Base-by-base conservation (phyloP, 192 early-diverging fungal genomes). In the Podila epigama region DNA sequence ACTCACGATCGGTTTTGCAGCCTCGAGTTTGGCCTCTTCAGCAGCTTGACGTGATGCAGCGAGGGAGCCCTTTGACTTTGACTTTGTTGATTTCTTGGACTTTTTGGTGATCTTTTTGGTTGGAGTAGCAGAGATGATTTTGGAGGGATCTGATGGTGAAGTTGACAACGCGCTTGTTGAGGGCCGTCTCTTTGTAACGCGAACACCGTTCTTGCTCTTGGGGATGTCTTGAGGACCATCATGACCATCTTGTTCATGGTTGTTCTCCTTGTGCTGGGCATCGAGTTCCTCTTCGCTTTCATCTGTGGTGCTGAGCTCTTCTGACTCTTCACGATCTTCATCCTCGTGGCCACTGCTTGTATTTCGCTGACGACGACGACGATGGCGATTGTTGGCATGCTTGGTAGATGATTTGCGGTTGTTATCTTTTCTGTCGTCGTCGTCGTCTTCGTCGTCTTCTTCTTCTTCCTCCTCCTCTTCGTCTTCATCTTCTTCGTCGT, bases 61-160 rank as follows among this genome's bases (percentile, higher is more conserved):
- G 33, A 77, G 29, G 2, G 60, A 36, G 20, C 73, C 73, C 15
- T 77, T 77, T 10, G 53, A 41, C 51, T 77, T 77, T 1, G 73
- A 34, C 32, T 77, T 77, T 42, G 68, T 61, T 0, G 60, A 59
- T 9, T 63, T 68, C 59, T 77, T 77, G 0, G 66, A 77, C 28
- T 77, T 77, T 64, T 77, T 77, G 28, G 66, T 77, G 40, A 77
- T 77, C 51, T 77, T 77, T 68, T 58, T 68, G 10, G 66, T 53
- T 12, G 73, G 66, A 7, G 73, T 77, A 28, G 73, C 73, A 9
- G 73, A 77, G 25, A 75, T 51, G n/a, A 67, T 25, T 44, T 75
- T 75, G 3, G 64, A 58, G 1, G 71, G 29, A 39, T 44, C 58
- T 4, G 69, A 75, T 15, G 73, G 60, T 28, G 73, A 68, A 20